These are phyloP conservation scores for Raffaelea deltoideospora DNA, from an alignment of 2,329 filamentous ascomycete species.

Conservation along the genomic window DNA sequence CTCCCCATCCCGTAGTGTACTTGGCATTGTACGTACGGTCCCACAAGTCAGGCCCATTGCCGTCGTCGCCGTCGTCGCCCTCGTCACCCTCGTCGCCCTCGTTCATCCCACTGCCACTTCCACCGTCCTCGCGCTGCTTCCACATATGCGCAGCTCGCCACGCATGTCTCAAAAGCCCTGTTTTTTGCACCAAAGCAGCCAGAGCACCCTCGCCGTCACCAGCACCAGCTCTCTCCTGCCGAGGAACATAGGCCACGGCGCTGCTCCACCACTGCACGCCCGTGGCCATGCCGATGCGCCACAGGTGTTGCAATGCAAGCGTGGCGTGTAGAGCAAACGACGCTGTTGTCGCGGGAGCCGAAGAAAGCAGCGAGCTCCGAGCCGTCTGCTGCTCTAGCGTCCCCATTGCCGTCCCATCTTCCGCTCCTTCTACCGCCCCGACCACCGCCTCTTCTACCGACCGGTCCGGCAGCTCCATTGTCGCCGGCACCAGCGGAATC, in stretches of 20 bases:
- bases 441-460: background rate
- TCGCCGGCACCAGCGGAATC: conserved; percentile 71
- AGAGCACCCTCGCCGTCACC: too few relatives aligned
- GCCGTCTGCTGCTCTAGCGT: too few relatives aligned
- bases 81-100: conserved; percentile 34
- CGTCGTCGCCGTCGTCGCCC: conserved; percentile 31
- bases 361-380: conserved; percentile 16
- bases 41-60: conserved; percentile 49
- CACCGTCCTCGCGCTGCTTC: conserved; percentile 11
- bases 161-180: too few relatives aligned
- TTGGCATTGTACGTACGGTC: conserved; percentile 43
- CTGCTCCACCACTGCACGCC: conserved; percentile 60
- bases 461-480: conserved; percentile 46
- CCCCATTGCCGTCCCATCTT: conserved; percentile 4
- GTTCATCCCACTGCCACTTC: too few relatives aligned
- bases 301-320: conserved; percentile 77
- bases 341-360: background rate
- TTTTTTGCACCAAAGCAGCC: too few relatives aligned
- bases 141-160: conserved; percentile 32
- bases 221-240: conserved; percentile 13
- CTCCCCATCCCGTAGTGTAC: conserved; percentile 30
- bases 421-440: conserved; percentile 1
- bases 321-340: conserved; percentile 40
- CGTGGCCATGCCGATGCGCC: conserved; percentile 62
- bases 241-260: conserved; percentile 58